Evolutionary conservation across 305 asterid species (phyloP), one percentile per base, ranked within the genome.

Genomic region (Fraxinus platypoda): DNA sequence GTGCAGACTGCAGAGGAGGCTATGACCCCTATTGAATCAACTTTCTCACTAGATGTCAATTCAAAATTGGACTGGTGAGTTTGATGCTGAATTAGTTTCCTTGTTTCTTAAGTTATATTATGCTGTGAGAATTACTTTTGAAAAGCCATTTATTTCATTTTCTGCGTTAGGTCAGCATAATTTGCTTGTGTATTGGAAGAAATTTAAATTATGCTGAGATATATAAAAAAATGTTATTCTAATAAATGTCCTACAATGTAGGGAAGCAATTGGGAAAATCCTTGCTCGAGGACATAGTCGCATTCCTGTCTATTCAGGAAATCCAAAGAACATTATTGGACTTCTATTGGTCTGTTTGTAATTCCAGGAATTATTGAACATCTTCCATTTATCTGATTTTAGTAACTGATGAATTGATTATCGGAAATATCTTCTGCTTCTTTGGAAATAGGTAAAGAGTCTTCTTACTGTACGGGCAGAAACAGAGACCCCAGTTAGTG

Each of bases 231-330:
- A 17, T 74, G 21, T 9, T 70, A 38, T 35, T 74, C 70, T 38
- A 31, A 41, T 52, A 77, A 81, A 84, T 25, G 38, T 71, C 30
- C 57, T 84, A 19, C 77, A 81, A 38, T 87, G 85, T 91, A 94
- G 98, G 99, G 98, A 97, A 88, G 94, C 97, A 78, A 93, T 97
- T 75, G 98, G 98, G 52, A 97, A 90, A 89, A 92, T 97, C 87
- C 95, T 97, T 77, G 97, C 98, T 23, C 89, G 97, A 11, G 99
- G 99, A 83, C 98, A 97, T 86, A 97, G 99, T 89, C 97, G 99
- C 35, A 89, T 97, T 41, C 99, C 98, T 83, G 98, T 97, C 46
- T 97, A 88, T 85, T 85, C 95, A 12, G 98, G 92, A 78, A 89
- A 90, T 87, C 94, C 95, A 23, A 94, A 89, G 87, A 97, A 97